Conservation (phyloP, 1,284 basidiomycete species). For the Bjerkandera adusta region DNA sequence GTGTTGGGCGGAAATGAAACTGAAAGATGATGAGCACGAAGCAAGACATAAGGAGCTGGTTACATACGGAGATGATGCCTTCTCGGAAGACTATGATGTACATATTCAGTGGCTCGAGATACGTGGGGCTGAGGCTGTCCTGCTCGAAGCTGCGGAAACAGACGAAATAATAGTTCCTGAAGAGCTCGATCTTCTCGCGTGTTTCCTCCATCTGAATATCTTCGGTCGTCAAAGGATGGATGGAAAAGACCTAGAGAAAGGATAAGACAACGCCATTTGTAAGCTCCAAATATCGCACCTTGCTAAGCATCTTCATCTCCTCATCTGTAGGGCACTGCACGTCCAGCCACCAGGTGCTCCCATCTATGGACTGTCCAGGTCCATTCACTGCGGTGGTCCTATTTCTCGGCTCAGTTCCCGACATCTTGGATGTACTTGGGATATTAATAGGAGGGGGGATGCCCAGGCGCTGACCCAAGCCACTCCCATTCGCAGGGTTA, state of each 20-base stretch:
- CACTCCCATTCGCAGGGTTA: constrained; percentile 8
- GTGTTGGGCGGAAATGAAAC: constrained; percentile 98
- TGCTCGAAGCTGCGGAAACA: constrained; percentile 99
- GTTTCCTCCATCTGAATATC: constrained; percentile 99
- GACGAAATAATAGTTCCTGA: constrained; percentile 98
- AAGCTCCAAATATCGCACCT: constrained; percentile 45
- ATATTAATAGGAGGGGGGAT: constrained; percentile 6
- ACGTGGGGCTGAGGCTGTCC: constrained; percentile 95
- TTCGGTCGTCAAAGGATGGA: constrained; percentile 98
- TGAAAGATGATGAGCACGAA: constrained; percentile 33
- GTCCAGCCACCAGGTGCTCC: constrained; percentile 94
- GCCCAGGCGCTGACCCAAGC: not conserved
- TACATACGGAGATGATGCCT: constrained; percentile 87
- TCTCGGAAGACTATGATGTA: constrained; percentile 99
- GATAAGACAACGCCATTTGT: not conserved
- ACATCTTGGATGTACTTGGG: constrained; percentile 21
- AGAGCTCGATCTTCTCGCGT: constrained; percentile 99
- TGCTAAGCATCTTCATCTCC: constrained; percentile 96
- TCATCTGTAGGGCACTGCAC: constrained; percentile 94
- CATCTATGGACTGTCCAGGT: constrained; percentile 13
- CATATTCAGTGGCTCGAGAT: constrained; percentile 99
- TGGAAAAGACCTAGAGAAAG: constrained; percentile 78
- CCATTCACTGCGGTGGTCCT: constrained; percentile 2
- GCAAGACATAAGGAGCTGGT: not conserved
- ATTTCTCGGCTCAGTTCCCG: not conserved